phyloP scores from a whole-genome alignment of 139 green algal genomes.

The Eudorina sp. region DNA sequence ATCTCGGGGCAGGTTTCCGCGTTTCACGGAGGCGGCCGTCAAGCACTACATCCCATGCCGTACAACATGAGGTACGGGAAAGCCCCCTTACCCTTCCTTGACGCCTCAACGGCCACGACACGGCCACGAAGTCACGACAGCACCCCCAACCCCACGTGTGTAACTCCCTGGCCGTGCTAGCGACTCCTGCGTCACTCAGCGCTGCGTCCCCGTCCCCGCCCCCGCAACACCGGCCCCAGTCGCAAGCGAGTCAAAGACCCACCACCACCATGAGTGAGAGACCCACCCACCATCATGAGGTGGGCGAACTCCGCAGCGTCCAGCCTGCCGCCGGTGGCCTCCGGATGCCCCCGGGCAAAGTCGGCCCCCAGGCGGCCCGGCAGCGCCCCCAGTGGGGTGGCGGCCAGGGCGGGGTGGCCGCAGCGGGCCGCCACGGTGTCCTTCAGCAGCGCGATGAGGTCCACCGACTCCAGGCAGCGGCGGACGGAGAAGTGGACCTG shows the following conservation, averaged over 20 bases:
- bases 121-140: neutral
- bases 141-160: neutral
- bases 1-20: neutral
- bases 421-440: neutral
- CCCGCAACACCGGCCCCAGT: neutral
- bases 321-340: constrained; percentile 30
- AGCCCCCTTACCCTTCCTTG: too few species aligned
- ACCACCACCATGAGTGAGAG: neutral
- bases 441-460: neutral
- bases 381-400: neutral
- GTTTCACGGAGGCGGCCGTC: neutral
- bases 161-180: neutral
- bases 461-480: neutral
- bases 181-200: neutral
- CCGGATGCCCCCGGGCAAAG: constrained; percentile 17
- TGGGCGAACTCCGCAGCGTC: neutral
- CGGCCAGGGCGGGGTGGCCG: neutral
- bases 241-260: neutral
- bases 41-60: neutral
- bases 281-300: neutral
- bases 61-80: too few species aligned
- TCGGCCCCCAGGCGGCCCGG: neutral
- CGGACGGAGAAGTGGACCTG: constrained; percentile 32
- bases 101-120: too few species aligned
- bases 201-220: neutral